phyloP scores from a whole-genome alignment of 768 basidiomycete genomes.

The Strobilomyces echinocephalus region DNA sequence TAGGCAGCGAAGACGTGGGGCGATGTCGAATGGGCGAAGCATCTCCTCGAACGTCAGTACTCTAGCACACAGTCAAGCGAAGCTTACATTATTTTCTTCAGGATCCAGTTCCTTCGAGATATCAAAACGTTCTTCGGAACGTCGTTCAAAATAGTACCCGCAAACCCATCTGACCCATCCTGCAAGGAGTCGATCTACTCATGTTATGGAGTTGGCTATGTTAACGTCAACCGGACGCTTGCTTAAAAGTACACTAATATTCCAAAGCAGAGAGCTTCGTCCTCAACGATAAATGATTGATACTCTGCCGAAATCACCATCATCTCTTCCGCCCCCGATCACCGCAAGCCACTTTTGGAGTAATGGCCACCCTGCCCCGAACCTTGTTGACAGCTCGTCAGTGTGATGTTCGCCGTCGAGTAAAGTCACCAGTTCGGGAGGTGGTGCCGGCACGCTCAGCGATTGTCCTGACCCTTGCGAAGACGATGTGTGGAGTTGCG shows the following conservation, averaged over 20 bases:
- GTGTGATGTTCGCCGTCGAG: constrained; percentile 90
- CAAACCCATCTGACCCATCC: constrained; percentile 47
- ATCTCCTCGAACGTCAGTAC: constrained; percentile 71
- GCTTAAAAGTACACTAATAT: constrained; percentile 37
- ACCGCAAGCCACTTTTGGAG: constrained; percentile 67
- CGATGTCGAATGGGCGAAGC: constrained; percentile 83
- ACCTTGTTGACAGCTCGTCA: constrained; percentile 81
- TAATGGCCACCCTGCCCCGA: constrained; percentile 79
- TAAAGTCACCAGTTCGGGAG: constrained; percentile 51
- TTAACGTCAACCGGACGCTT: constrained; percentile 79
- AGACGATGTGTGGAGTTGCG: constrained; percentile 26
- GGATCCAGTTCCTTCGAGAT: constrained; percentile 90
- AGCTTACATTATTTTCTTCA: constrained; percentile 29
- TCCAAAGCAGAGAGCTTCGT: neutral
- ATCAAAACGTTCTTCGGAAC: constrained; percentile 80
- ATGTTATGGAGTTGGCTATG: constrained; percentile 88
- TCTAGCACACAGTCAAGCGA: neutral
- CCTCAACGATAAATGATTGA: constrained; percentile 71
- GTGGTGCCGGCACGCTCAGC: constrained; percentile 29
- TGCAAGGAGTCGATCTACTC: constrained; percentile 70
- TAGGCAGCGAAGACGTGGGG: constrained; percentile 97
- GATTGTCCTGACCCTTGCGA: constrained; percentile 24
- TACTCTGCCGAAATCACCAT: constrained; percentile 69
- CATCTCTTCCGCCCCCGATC: constrained; percentile 56
- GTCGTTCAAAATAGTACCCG: constrained; percentile 82